These are phyloP conservation scores for Trichosporon sp. DNA, from an alignment of 1,284 basidiomycete species.

Conservation along the genomic window DNA sequence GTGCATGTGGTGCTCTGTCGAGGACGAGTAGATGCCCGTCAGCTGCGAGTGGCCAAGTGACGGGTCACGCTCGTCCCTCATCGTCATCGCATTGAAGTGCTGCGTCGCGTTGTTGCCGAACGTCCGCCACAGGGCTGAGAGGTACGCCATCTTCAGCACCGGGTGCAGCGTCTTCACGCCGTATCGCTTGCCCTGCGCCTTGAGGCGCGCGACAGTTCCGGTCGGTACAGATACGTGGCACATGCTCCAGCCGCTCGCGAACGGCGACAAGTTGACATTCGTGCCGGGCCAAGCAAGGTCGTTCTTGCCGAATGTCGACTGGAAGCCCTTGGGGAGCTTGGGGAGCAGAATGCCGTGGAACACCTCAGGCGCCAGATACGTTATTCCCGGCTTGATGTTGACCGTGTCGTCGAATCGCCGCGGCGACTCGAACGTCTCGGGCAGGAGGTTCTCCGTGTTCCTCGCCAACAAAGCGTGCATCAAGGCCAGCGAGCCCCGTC, in stretches of 20 bases:
- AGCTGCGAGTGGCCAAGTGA: slow-evolving; percentile 22
- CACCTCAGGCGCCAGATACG: slow-evolving; percentile 23
- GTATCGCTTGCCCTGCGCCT: slow-evolving; percentile 16
- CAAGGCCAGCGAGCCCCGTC: slow-evolving; percentile 4
- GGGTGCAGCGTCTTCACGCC: slow-evolving; percentile 32
- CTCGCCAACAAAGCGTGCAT: slow-evolving; percentile 2
- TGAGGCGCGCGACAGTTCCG: slow-evolving; percentile 18
- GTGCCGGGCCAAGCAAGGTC: slow-evolving; percentile 26
- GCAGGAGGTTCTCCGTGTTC: slow-evolving; percentile 3
- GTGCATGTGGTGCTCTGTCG: slow-evolving; percentile 13
- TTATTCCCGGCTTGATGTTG: slow-evolving; percentile 18
- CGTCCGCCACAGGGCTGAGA: slow-evolving; percentile 25
- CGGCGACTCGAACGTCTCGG: slow-evolving; percentile 4
- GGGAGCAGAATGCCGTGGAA: slow-evolving; percentile 30
- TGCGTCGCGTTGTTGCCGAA: slow-evolving; percentile 6
- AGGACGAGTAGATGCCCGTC: slow-evolving; percentile 30
- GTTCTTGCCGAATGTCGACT: slow-evolving; percentile 16
- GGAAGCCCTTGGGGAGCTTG: slow-evolving; percentile 29
- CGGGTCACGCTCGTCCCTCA: slow-evolving; percentile 25
- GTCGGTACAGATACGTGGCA: slow-evolving; percentile 20
- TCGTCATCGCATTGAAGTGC: slow-evolving; percentile 6
- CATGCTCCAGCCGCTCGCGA: slow-evolving; percentile 9
- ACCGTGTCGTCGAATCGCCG: slow-evolving; percentile 25
- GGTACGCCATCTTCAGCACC: slow-evolving; percentile 26
- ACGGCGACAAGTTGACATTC: slow-evolving; percentile 6